A percentile compares a stretch with the other conserved stretches of the same genome.
Evolutionary conservation across 2,329 filamentous ascomycete genomes (phyloP).

Genomic region (Cephalotrichum gorgonifer): DNA sequence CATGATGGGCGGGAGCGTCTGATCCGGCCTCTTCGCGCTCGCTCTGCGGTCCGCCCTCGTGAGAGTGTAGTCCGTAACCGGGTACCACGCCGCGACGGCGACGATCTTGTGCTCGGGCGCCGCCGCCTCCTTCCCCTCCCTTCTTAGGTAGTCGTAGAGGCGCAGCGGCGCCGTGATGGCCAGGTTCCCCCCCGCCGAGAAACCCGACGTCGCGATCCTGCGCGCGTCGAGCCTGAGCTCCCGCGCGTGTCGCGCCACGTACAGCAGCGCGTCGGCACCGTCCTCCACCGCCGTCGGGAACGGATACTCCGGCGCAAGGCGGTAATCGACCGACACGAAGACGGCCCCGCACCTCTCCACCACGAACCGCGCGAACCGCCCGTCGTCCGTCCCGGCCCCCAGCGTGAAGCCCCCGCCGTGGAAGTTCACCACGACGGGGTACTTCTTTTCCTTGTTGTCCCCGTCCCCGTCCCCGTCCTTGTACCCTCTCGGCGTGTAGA

Average conservation of each 20-base stretch:
- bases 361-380: slow-evolving; percentile 46
- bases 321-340: slow-evolving; percentile 56
- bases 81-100: slow-evolving; percentile 51
- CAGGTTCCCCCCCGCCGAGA: slow-evolving; percentile 52
- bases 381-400: slow-evolving; percentile 52
- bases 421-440: slow-evolving; percentile 50
- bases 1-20: slow-evolving; percentile 44
- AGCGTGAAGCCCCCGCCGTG: slow-evolving; percentile 60
- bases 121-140: slow-evolving; percentile 19
- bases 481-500: slow-evolving; percentile 1
- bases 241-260: slow-evolving; percentile 43
- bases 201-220: slow-evolving; percentile 49
- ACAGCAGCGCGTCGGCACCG: slow-evolving; percentile 52
- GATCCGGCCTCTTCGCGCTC: slow-evolving; percentile 43
- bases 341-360: slow-evolving; percentile 42
- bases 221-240: slow-evolving; percentile 47
- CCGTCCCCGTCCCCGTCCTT: background rate
- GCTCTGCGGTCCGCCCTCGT: slow-evolving; percentile 44
- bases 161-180: slow-evolving; percentile 34
- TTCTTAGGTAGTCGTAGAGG: slow-evolving; percentile 24
- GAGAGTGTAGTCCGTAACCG: slow-evolving; percentile 50
- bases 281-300: slow-evolving; percentile 58
- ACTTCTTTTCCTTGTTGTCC: slow-evolving; percentile 18
- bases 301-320: slow-evolving; percentile 54
- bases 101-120: slow-evolving; percentile 28